These are phyloP conservation scores for Saturnispora kantuleensis DNA, from an alignment of 805 yeast genomes.

Conservation along the genomic window DNA sequence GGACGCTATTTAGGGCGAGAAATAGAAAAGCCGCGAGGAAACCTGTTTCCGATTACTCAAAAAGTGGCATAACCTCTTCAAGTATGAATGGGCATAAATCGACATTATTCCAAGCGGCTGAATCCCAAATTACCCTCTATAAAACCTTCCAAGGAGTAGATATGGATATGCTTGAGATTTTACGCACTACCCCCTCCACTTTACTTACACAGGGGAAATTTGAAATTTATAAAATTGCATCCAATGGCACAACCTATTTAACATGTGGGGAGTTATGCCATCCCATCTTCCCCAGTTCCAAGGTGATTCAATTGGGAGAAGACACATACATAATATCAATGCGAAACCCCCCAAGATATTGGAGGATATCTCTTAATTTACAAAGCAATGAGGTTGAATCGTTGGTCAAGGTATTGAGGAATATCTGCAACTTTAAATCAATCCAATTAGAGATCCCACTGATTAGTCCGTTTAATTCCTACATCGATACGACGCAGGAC, in stretches of 20 bases:
- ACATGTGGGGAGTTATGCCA: slow-evolving; percentile 64
- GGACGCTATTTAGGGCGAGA: too few species aligned
- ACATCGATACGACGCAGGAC: background rate
- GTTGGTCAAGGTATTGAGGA: slow-evolving; percentile 21
- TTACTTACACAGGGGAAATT: slow-evolving; percentile 54
- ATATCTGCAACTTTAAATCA: slow-evolving; percentile 13
- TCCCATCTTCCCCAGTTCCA: slow-evolving; percentile 59
- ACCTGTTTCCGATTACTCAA: too few species aligned
- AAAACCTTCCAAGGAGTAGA: slow-evolving; percentile 3
- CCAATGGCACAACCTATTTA: slow-evolving; percentile 43
- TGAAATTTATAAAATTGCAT: slow-evolving; percentile 49
- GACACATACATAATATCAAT: slow-evolving; percentile 52
- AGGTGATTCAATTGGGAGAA: slow-evolving; percentile 40
- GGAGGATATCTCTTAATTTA: slow-evolving; percentile 42
- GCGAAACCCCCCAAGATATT: slow-evolving; percentile 66
- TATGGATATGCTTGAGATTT: background rate
- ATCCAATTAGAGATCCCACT: slow-evolving; percentile 3
- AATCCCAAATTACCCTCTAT: slow-evolving; percentile 12
- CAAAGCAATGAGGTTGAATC: slow-evolving; percentile 16
- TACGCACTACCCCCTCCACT: slow-evolving; percentile 6
- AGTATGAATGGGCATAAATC: background rate
- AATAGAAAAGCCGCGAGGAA: too few species aligned
- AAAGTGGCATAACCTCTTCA: too few species aligned
- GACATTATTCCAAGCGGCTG: slow-evolving; percentile 5
- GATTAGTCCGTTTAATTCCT: slow-evolving; percentile 9